Evolutionary conservation across 129 eudicot genomes (phyloP), one percentile per base, ranked within the genome.

Genomic region (Ambrosia trifida): DNA sequence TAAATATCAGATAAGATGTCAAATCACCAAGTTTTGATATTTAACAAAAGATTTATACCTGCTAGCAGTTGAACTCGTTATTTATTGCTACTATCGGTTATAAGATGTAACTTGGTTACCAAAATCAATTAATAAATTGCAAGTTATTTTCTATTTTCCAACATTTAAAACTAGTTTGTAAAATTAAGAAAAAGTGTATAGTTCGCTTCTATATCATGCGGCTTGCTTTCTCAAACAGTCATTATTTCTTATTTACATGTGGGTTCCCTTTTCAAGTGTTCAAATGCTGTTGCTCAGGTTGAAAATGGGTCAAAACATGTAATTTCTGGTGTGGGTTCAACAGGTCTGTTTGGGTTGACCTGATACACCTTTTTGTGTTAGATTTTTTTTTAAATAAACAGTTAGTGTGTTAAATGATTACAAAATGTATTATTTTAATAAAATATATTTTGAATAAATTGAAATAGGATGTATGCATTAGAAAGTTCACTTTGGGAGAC

Each of bases 381-480:
- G 12, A 19, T 18, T 6, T 19, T 24, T 19, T 24, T 18, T 7
- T 7, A 19, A 19, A 7, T 18, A 9, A 53, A 20, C 7, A 53
- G 30, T 9, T 19, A 53, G 12, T 17, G 20, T n/a, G 54, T 49
- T 6, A 20, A 18, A 53, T 53, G 12, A 19, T 20, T 53, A 18
- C 11, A 7, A 53, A 19, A 7, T 53, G 31, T 20, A 19, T 53
- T 53, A 2, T 53, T 53, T 53, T 3, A 53, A 53, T 53, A 18
- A 18, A 17, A 20, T 53, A 28, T 53, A 53, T 18, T 53, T 19
- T 53, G 32, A 30, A 58, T 17, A 53, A 28, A 20, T 19, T 58
- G 24, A 46, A 45, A 5, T 46, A 45, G 72, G 72, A 46, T 17
- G 41, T 66, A 10, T 66, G 57, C 58, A 46, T 45, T 13, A 49